A percentile compares a stretch with the other conserved stretches of the same genome.
Conservation (phyloP, 2,329 filamentous ascomycete genomes). For the Pestalotiopsis sp. region DNA sequence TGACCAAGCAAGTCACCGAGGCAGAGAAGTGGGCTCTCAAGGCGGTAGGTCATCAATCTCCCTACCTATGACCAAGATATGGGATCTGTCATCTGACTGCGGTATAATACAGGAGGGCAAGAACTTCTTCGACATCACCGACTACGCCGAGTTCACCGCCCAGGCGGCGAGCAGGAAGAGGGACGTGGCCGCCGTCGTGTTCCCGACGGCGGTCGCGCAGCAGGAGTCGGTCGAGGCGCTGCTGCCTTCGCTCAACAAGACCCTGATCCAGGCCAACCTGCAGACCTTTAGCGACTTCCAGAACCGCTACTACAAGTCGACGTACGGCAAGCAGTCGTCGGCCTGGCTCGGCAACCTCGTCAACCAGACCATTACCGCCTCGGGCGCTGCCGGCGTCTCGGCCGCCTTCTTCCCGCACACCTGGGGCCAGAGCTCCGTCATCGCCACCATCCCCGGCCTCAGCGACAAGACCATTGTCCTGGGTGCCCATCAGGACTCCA, state of each 20-base stretch:
- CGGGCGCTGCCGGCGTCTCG: conserved; percentile 62
- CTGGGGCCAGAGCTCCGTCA: conserved; percentile 78
- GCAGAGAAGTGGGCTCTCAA: conserved; percentile 75
- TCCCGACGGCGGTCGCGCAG: conserved; percentile 60
- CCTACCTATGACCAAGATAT: no score
- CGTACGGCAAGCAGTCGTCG: conserved; percentile 70
- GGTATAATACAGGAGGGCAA: conserved; percentile 59
- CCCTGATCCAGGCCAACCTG: conserved; percentile 67
- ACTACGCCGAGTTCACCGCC: conserved; percentile 59
- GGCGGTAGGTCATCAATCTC: conserved; percentile 30
- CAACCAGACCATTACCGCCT: conserved; percentile 59
- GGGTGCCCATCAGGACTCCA: conserved; percentile 79
- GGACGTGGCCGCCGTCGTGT: conserved; percentile 48
- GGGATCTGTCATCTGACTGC: no score
- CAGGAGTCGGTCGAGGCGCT: conserved; percentile 60
- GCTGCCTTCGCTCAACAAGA: conserved; percentile 61
- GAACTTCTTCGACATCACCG: conserved; percentile 80
- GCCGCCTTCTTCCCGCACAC: conserved; percentile 69
- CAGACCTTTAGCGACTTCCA: conserved; percentile 68
- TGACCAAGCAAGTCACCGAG: conserved; percentile 71
- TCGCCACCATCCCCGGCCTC: conserved; percentile 78
- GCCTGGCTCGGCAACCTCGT: conserved; percentile 74
- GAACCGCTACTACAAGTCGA: conserved; percentile 68
- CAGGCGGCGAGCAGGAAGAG: conserved; percentile 28
- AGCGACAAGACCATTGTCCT: conserved; percentile 75